Base-by-base conservation (phyloP, 1,284 basidiomycete species). In the Earliella scabrosa region DNA sequence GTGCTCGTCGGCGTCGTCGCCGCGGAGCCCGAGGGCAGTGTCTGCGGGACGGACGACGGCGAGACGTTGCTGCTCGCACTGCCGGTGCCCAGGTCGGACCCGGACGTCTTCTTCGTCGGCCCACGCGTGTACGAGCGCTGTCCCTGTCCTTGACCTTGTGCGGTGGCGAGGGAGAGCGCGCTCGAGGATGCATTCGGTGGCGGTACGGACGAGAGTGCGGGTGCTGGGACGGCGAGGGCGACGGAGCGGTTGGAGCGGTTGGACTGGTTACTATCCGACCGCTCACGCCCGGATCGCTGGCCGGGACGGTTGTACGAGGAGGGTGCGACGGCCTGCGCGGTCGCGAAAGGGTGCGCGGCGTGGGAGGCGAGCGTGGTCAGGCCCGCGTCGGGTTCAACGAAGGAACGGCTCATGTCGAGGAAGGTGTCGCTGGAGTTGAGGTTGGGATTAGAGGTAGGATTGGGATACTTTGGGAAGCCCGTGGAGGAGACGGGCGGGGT, bases 271-370 rank as follows among this genome's bases (percentile, higher is more conserved):
- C 52, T 57, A 24, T 55, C 53, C 9, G 60, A 55, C 20, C 56
- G 46, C 11, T 56, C 36, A 9, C 52, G 54, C 14, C 48, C 50
- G 13, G 60, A 50, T 24, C 54, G 53, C 27, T 56, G 52, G 21
- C 56, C 54, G 31, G 32, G 36, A n/a, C 32, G 18, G 21, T 10
- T 32, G 16, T 26, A 34, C 5, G 54, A 36, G 2, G 46, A 47
- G n/a, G 54, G 32, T 21, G 31, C 34, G 27, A 45, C 54, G 6
- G 49, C 52, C 6, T 55, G 53, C n/a, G 57, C 57, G 20, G 55
- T 55, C 24, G 60, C 60, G 46, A 62, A 62, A 3, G 57, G 60
- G 29, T 62, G 59, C 18, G 55, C 59, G 43, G 40, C 21, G 39
- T 58, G 60, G 26, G 51, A 45, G 14, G 52, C 26, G 31, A 52